These are phyloP conservation scores for Heterobasidion annosum DNA, from an alignment of 1,284 basidiomycete genomes.

Conservation along the genomic window DNA sequence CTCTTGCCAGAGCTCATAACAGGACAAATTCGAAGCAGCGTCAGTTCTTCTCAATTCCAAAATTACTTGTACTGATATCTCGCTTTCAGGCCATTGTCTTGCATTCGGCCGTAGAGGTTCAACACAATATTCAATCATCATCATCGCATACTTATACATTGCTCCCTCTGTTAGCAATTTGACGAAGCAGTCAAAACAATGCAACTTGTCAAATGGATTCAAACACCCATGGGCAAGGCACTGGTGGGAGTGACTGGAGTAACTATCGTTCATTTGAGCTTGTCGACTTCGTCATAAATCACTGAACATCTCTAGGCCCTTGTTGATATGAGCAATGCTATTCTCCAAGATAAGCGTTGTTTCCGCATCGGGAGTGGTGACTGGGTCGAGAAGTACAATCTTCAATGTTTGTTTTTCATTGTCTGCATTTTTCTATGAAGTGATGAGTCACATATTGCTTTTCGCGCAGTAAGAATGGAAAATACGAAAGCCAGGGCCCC, in stretches of 20 bases:
- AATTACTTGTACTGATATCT: background rate
- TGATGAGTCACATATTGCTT: background rate
- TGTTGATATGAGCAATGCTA: background rate
- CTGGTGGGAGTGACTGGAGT: background rate
- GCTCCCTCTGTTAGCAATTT: background rate
- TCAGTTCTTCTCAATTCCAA: background rate
- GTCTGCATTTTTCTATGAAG: background rate
- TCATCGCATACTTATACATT: background rate
- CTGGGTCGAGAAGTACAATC: constrained; percentile 2
- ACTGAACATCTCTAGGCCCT: background rate
- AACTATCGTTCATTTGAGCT: background rate
- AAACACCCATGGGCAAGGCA: background rate
- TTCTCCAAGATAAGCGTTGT: background rate
- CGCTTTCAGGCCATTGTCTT: too few species aligned
- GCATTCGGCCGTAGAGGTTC: too few species aligned
- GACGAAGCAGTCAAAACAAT: background rate
- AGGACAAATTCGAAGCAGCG: constrained; percentile 1
- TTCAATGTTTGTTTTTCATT: background rate
- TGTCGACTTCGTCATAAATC: background rate
- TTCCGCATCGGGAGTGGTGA: background rate
- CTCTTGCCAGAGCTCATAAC: background rate
- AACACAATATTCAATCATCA: background rate
- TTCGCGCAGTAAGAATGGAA: background rate
- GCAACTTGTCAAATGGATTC: background rate
- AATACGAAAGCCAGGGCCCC: background rate